Evolutionary conservation across 768 basidiomycete genomes (phyloP), one percentile per base, ranked within the genome.

Genomic region (Mycena maculata): DNA sequence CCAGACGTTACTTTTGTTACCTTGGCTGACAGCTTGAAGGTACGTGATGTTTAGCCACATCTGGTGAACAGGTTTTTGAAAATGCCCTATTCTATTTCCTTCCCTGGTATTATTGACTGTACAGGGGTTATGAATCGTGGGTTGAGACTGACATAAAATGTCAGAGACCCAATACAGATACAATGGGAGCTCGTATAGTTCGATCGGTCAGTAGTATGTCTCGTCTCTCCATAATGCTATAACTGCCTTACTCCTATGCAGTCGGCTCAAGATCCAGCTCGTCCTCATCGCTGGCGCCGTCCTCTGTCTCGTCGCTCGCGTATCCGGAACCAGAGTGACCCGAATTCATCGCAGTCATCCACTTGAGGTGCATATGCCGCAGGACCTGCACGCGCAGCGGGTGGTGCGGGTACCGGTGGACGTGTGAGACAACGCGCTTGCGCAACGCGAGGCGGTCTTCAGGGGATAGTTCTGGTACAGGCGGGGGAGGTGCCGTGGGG

Each of bases 321-420:
- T 67, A 57, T 23, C 65, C 65, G 3, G 59, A 60, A 15, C 52
- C 45, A 11, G 54, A n/a, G 18, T 38, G 59, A 6, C 33, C 52
- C 30, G 60, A 33, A 36, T 52, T 49, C 60, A 56, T 62, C 3
- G 66, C 47, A 30, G 64, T 47, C 23, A 54, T 64, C 64, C 69
- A 70, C 33, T 70, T 66, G 22, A 70, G 64, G 41, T 70, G 69
- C 65, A 62, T 60, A 52, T 70, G 64, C n/a, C 61, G 60, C 23
- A 70, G 61, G 0, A 70, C 56, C 48, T 70, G 69, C 4, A 70
- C 48, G n/a, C 69, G 69, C 4, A 70, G 65, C 52, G 69, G 65
- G 50, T 66, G 60, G 41, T 16, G 30, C 10, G 69, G 57, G 20
- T 16, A 39, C 16, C 44, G 60, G 25, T 63, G 69, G 9, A 66